Evolutionary conservation across 2,329 filamentous ascomycete genomes (phyloP), one percentile per base, ranked within the genome.

Genomic region (Penicillium brasilianum): DNA sequence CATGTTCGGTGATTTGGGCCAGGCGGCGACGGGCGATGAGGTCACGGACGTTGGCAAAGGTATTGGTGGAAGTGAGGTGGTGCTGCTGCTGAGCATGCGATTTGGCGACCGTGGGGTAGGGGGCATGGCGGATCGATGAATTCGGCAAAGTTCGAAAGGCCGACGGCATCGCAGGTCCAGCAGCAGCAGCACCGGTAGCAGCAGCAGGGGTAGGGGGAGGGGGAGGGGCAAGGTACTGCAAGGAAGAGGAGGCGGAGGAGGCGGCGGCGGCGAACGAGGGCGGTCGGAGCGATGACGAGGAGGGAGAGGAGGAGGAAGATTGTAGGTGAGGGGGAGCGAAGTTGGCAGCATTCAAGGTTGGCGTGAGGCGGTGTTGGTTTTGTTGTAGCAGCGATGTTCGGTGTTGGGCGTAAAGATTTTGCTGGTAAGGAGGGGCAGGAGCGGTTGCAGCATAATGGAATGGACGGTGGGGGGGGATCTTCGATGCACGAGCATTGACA

Each of bases 1-100:
- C 77, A 72, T 80, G 78, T 61, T 80, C 77, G 67, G 77, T 78
- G 60, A 80, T 80, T 61, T 79, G 77, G 50, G 72, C 75, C 63
- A 80, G 66, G 37, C 77, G 76, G 28, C 77, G 76, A 28, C 77
- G 78, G 65, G 77, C 76, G 56, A 77, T 76, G 57, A 78, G 70
- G 64, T 78, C 76, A 55, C 76, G 73, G 49, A 78, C 75, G 64
- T 76, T 77, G 72, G 75, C 75, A 70, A 76, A 76, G 64, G 74
- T 77, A 72, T 77, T 77, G 68, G 72, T 65, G 61, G 75, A 70
- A 53, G 71, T 70, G 55, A 73, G 69, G 61, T 71, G 70, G 62
- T 66, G 69, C 61, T 65, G 65, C 66, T 68, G 71, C 60, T 71
- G 67, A 65, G 69, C 68, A 59, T 74, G 74, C 57, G 74, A 69